Percentiles rank a stretch among this genome's conserved stretches.
These are phyloP conservation scores for Solanum piurae DNA, from an alignment of 257 asterid genomes.

Conservation along the genomic window DNA sequence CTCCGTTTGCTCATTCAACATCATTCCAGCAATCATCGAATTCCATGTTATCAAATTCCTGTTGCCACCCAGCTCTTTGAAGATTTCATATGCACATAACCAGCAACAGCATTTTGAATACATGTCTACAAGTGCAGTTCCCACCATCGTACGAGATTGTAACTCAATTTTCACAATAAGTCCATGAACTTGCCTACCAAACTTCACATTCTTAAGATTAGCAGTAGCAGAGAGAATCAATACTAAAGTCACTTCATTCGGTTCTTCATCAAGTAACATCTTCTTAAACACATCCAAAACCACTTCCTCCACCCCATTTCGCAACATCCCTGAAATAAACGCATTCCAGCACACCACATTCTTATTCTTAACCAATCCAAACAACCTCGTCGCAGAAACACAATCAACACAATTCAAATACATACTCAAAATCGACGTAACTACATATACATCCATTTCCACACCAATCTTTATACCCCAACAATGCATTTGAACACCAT, in stretches of 20 bases:
- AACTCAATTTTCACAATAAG: conserved; percentile 26
- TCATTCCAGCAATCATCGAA: conserved; percentile 78
- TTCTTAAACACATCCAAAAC: conserved; percentile 52
- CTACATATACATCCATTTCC: conserved; percentile 42
- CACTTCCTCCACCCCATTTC: conserved; percentile 32
- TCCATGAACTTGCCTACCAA: conserved; percentile 79
- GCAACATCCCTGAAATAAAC: conserved; percentile 58
- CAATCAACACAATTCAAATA: conserved; percentile 43
- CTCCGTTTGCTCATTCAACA: conserved; percentile 45
- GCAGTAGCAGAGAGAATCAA: conserved; percentile 65
- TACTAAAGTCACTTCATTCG: conserved; percentile 46
- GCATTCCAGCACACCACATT: conserved; percentile 68
- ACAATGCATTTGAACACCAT: conserved; percentile 60
- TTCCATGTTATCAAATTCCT: conserved; percentile 68
- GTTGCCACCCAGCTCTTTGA: conserved; percentile 42
- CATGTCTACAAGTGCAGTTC: conserved; percentile 72
- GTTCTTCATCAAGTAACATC: conserved; percentile 30
- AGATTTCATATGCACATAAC: conserved; percentile 45
- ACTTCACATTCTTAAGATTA: conserved; percentile 28
- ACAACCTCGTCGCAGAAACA: conserved; percentile 46
- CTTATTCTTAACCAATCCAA: conserved; percentile 30
- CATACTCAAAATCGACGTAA: conserved; percentile 64
- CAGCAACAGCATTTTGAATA: conserved; percentile 73
- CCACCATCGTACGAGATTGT: conserved; percentile 34
- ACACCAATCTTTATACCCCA: conserved; percentile 70